These are phyloP conservation scores for Ophiostoma montium DNA, from an alignment of 2,329 filamentous ascomycete species.

Conservation along the genomic window DNA sequence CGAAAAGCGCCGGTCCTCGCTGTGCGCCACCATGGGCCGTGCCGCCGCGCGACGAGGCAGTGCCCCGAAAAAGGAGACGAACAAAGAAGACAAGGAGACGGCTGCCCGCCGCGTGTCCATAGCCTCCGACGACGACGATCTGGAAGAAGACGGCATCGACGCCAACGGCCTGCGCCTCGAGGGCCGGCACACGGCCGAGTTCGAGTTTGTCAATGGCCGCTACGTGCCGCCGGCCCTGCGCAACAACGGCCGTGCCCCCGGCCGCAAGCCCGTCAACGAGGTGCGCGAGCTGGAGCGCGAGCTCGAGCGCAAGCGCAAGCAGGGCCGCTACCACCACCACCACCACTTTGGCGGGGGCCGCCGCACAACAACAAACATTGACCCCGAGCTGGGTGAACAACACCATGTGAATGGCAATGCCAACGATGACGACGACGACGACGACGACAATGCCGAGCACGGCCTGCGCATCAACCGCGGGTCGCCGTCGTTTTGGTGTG, in stretches of 20 bases:
- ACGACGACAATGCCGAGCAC: constrained; percentile 18
- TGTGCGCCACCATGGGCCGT: neutral
- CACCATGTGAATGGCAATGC: too few species aligned
- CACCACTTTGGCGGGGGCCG: too few species aligned
- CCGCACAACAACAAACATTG: neutral
- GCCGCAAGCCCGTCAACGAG: constrained; percentile 10
- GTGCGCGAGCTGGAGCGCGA: constrained; percentile 5
- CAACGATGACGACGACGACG: too few species aligned
- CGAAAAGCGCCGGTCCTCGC: neutral
- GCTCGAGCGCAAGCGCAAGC: neutral
- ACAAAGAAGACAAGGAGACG: neutral
- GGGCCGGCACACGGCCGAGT: constrained; percentile 9
- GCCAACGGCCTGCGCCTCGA: constrained; percentile 1
- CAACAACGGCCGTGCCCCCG: constrained; percentile 11
- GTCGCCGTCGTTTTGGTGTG: constrained; percentile 21
- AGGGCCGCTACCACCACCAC: neutral
- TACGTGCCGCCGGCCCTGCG: constrained; percentile 13
- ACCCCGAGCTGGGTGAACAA: neutral
- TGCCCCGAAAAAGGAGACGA: neutral
- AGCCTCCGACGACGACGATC: constrained; percentile 3
- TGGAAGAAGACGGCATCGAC: neutral
- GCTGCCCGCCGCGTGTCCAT: constrained; percentile 7
- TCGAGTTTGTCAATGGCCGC: constrained; percentile 13
- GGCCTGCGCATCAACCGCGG: neutral
- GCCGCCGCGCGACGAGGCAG: neutral